Evolutionary conservation across 2,329 filamentous ascomycete species (phyloP), one percentile per base, ranked within the genome.

Genomic region (Dendrostoma leiphaemia): DNA sequence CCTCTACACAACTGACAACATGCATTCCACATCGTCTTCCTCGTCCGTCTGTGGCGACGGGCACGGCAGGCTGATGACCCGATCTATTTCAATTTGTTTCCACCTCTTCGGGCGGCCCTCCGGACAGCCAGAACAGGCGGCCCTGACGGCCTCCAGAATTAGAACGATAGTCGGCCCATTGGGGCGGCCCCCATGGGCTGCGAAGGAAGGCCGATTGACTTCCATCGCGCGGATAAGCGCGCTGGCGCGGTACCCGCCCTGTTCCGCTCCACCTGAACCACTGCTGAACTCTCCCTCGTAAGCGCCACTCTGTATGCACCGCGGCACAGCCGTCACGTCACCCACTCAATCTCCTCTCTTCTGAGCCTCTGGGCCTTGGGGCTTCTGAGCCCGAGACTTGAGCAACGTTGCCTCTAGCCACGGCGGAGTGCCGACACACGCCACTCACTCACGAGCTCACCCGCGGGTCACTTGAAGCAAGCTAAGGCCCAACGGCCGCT

Each of bases 161-260:
- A 45, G 41, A 45, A 45, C 41, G 26, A 45, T 45, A 26, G 41
- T 45, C 41, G 41, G 41, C 41, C 41, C 24, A 31, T 21, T 45
- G 3, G 26, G 19, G 41, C 9, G 26, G 41, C 41, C 41, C 29
- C 41, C 41, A 31, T 29, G 26, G 24, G 24, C 24, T 45, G 12
- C n/a, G 41, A 45, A 45, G 41, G 41, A 45, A 31, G 26, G 26
- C 26, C 24, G 9, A 29, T 26, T 45, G 24, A 45, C 24, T 28
- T 28, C 41, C 26, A 28, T 44, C 26, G 41, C 19, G 12, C 43
- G 6, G 15, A 23, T 46, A 32, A 32, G 28, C 21, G 31, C 13
- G 19, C 15, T 8, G 23, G 28, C 21, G 31, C 13, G 19, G 21
- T 8, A 26, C 21, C 31, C 45, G 15, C 19, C 31, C 35, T n/a